phyloP scores from a whole-genome alignment of 2,329 filamentous ascomycete species.

The Penicillium expansum region DNA sequence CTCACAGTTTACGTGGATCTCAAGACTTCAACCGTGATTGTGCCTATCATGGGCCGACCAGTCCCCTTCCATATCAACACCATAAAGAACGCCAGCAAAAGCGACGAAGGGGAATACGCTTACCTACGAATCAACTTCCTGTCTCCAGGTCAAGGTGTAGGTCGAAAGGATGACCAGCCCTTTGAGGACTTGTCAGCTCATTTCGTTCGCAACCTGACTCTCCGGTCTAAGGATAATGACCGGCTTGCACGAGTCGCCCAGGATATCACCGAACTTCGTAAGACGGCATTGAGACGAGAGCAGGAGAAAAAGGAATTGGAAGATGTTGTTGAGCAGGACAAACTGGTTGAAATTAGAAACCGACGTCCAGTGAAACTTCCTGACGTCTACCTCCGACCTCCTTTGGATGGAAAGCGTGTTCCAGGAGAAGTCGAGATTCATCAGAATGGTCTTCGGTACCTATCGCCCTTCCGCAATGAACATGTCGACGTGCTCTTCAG shows the following conservation, averaged over 20 bases:
- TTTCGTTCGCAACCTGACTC: slow-evolving; percentile 92
- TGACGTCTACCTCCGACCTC: slow-evolving; percentile 92
- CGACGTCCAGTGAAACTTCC: slow-evolving; percentile 86
- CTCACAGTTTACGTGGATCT: slow-evolving; percentile 85
- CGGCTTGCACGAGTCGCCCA: slow-evolving; percentile 87
- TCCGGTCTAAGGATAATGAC: slow-evolving; percentile 84
- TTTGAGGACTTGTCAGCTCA: slow-evolving; percentile 96
- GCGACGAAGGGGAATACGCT: slow-evolving; percentile 89
- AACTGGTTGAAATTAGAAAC: slow-evolving; percentile 90
- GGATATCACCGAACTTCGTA: slow-evolving; percentile 95
- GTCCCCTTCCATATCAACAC: slow-evolving; percentile 98
- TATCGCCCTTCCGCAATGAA: slow-evolving; percentile 74
- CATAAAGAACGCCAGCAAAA: slow-evolving; percentile 98
- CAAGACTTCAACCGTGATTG: slow-evolving; percentile 84
- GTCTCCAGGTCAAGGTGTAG: slow-evolving; percentile 94
- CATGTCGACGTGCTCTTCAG: slow-evolving; percentile 95
- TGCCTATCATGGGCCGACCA: slow-evolving; percentile 95
- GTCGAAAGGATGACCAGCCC: slow-evolving; percentile 93
- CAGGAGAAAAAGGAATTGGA: slow-evolving; percentile 99
- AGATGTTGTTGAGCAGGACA: slow-evolving; percentile 98
- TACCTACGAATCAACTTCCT: slow-evolving; percentile 97
- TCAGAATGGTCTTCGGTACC: slow-evolving; percentile 96
- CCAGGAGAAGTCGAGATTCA: slow-evolving; percentile 96
- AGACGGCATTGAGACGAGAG: slow-evolving; percentile 84
- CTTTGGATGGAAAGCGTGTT: slow-evolving; percentile 94